Percentiles rank a stretch among this genome's conserved stretches.
phyloP scores from a whole-genome alignment of 192 early-diverging fungal species.

The Spizellomyces sp. region DNA sequence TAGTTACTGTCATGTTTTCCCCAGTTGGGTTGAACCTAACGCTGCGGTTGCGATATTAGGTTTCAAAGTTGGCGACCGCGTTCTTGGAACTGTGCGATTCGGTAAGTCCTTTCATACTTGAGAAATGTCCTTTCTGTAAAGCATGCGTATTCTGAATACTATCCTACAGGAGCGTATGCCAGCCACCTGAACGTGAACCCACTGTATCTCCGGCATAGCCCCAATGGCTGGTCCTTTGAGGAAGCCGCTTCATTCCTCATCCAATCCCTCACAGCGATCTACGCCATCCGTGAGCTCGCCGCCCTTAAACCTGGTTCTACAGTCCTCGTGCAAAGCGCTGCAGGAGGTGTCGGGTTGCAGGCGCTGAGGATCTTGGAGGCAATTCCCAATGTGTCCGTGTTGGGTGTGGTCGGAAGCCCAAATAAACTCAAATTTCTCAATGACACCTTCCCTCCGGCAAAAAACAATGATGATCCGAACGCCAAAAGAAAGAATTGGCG shows the following conservation, averaged over 20 bases:
- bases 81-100: conserved; percentile 15
- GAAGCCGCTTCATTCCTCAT: conserved; percentile 5
- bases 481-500: conserved; percentile 7
- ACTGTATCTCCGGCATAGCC: conserved; percentile 3
- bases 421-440: conserved; percentile 11
- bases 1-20: background rate
- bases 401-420: conserved; percentile 20
- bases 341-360: conserved; percentile 20
- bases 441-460: conserved; percentile 7
- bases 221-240: conserved; percentile 11
- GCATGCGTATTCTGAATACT: too few relatives aligned
- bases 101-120: background rate
- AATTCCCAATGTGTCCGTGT: background rate
- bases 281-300: conserved; percentile 15
- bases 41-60: background rate
- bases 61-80: conserved; percentile 14
- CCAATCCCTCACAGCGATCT: conserved; percentile 17
- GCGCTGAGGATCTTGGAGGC: conserved; percentile 15
- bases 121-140: too few relatives aligned
- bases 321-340: conserved; percentile 17
- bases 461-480: too few relatives aligned
- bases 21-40: background rate
- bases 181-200: conserved; percentile 12
- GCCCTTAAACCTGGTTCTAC: conserved; percentile 3
- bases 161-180: background rate